Base-by-base conservation (phyloP, 768 basidiomycete genomes). In the Trichaptum fuscoviolaceum region DNA sequence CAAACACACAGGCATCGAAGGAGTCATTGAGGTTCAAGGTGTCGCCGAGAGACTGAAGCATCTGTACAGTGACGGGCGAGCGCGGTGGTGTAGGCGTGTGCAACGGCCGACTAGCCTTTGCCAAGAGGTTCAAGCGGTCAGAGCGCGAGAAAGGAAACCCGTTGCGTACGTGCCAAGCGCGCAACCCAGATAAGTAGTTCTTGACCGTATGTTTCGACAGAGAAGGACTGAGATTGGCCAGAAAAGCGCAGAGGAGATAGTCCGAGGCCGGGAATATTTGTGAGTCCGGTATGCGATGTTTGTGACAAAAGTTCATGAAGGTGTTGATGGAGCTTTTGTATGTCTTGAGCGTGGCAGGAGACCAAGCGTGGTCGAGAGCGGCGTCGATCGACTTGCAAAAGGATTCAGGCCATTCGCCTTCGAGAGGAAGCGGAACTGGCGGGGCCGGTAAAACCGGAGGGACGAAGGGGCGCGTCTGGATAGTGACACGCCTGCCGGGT, bases 201-300 rank as follows among this genome's bases (percentile, higher is more conserved):
- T 65, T 58, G 15, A 75, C 65, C 0, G 76, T 70, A 17, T 17
- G 3, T 9, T 34, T 25, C 3, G 59, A 25, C 8, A 8, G 1
- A 18, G 30, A 5, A 15, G 2, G 2, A 69, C 5, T 75, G 76
- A 0, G 72, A 64, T 18, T 67, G 62, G 0, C 72, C 70, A 0
- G 76, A 58, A 76, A 81, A 1, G 70, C 67, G 15, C 76, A 76
- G 0, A 81, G 68, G 0, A 76, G 69, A 17, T 69, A 64, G 60
- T 77, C 72, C 7, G 66, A 42, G 0, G 76, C 71, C 0, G 76
- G 76, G 0, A 77, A 70, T 8, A 62, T 35, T 1, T 65, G 57
- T 0, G 42, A 7, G 0, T 30, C 0, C 0, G 73, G 71, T 10
- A 78, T 66, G 0, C 58, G 6, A 24, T 75, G 67, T 0, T 1